phyloP scores from a whole-genome alignment of 2,329 filamentous ascomycete genomes.

The Arthroderma sp. region DNA sequence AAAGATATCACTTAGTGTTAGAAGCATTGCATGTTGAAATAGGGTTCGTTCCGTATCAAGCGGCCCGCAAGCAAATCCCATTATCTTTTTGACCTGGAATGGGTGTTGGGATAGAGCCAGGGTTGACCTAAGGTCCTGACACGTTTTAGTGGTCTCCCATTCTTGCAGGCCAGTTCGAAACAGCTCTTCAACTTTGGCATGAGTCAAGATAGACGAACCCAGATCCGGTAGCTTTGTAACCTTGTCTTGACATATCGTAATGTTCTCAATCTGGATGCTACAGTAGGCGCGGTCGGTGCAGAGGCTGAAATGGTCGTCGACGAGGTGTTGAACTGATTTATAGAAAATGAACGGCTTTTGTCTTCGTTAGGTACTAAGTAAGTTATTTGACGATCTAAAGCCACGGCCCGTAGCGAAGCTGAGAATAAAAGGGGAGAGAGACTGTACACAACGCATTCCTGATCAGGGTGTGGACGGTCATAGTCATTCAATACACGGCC shows the following conservation, averaged over 20 bases:
- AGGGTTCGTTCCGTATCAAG: slow-evolving; percentile 1
- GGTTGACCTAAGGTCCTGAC: slow-evolving; percentile 1
- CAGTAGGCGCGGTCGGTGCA: background rate
- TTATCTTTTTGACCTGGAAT: slow-evolving; percentile 5
- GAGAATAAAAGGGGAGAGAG: background rate
- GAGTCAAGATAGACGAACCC: background rate
- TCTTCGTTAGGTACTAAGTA: background rate
- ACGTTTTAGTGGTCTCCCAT: slow-evolving; percentile 7
- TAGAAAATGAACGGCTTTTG: background rate
- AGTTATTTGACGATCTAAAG: no score
- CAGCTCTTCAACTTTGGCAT: background rate
- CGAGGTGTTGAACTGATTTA: background rate
- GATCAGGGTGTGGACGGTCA: background rate
- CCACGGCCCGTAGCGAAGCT: background rate
- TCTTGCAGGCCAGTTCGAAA: background rate
- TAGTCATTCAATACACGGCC: background rate
- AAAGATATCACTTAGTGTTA: slow-evolving; percentile 12
- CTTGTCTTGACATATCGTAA: background rate
- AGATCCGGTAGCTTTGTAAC: background rate
- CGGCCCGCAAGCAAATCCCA: slow-evolving; percentile 6
- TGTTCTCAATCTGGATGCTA: background rate
- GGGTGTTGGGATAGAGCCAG: background rate
- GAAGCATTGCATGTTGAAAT: slow-evolving; percentile 16
- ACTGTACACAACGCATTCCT: slow-evolving; percentile 1
- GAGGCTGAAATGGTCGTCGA: background rate